These are phyloP conservation scores for Cyclocybe cylindracea DNA, from an alignment of 768 basidiomycete genomes.

Conservation along the genomic window DNA sequence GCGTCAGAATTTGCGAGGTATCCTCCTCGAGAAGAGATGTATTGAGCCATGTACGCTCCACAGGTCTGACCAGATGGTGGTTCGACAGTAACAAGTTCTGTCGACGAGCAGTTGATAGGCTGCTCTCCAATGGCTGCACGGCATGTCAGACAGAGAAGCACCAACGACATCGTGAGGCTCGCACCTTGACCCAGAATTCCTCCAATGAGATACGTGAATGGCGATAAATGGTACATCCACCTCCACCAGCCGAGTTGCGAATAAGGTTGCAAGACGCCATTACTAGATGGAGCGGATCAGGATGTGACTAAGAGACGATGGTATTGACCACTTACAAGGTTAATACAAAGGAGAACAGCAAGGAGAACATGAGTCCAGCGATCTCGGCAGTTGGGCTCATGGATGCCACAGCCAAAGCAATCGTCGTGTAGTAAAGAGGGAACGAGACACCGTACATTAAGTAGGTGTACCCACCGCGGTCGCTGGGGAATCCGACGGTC, in stretches of 20 bases:
- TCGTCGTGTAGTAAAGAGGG: constrained; percentile 65
- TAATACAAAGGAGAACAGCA: constrained; percentile 62
- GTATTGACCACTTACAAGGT: constrained; percentile 46
- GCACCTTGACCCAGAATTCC: constrained; percentile 50
- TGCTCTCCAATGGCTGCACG: constrained; percentile 51
- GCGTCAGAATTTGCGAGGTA: constrained; percentile 58
- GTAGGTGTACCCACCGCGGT: constrained; percentile 60
- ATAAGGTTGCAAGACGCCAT: constrained; percentile 71
- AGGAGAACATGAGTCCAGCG: constrained; percentile 56
- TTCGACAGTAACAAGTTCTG: constrained; percentile 62
- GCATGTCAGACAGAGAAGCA: constrained; percentile 27
- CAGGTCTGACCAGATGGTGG: constrained; percentile 65
- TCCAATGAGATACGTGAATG: constrained; percentile 53
- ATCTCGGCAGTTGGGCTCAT: constrained; percentile 63
- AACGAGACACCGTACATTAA: constrained; percentile 56
- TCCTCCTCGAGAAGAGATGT: constrained; percentile 54
- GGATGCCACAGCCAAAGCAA: constrained; percentile 61
- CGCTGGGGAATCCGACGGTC: constrained; percentile 61
- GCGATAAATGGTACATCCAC: constrained; percentile 67
- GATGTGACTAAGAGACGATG: constrained; percentile 10
- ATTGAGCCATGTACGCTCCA: constrained; percentile 47
- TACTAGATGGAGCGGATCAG: constrained; percentile 30
- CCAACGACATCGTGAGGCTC: constrained; percentile 11
- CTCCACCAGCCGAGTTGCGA: constrained; percentile 64
- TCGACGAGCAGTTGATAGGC: constrained; percentile 52